phyloP scores from a whole-genome alignment of 805 yeast genomes.

The Torulaspora gathmanii region DNA sequence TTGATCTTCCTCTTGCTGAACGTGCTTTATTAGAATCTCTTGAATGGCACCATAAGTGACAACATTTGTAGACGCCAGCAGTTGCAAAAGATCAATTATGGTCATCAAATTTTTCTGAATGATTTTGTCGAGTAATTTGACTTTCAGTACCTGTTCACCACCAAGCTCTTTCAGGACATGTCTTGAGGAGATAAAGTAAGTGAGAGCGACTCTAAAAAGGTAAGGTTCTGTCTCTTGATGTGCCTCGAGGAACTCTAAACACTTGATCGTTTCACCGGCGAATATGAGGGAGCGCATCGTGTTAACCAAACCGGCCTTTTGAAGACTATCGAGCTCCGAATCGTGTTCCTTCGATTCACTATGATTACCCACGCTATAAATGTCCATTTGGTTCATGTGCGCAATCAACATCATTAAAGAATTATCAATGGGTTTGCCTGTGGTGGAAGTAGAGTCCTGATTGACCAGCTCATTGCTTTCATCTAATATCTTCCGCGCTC shows the following conservation, averaged over 20 bases:
- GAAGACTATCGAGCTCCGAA: slow-evolving; percentile 38
- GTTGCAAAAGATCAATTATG: slow-evolving; percentile 72
- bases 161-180: slow-evolving; percentile 50
- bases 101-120: slow-evolving; percentile 52
- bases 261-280: slow-evolving; percentile 51
- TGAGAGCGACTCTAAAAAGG: slow-evolving; percentile 60
- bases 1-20: slow-evolving; percentile 56
- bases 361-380: slow-evolving; percentile 47
- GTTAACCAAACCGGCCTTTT: slow-evolving; percentile 25
- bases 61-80: slow-evolving; percentile 55
- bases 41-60: slow-evolving; percentile 70
- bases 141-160: slow-evolving; percentile 42
- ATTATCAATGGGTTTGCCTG: slow-evolving; percentile 22
- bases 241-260: slow-evolving; percentile 51
- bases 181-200: slow-evolving; percentile 54
- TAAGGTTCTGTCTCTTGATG: slow-evolving; percentile 62
- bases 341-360: slow-evolving; percentile 33
- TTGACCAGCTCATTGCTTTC: slow-evolving; percentile 40
- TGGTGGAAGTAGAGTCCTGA: slow-evolving; percentile 7
- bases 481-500: slow-evolving; percentile 53
- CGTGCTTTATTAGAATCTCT: slow-evolving; percentile 57
- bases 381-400: slow-evolving; percentile 38
- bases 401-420: slow-evolving; percentile 38
- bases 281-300: slow-evolving; percentile 62
- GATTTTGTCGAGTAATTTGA: slow-evolving; percentile 49